These are phyloP conservation scores for Lasiodiplodia gonubiensis DNA, from an alignment of 2,329 filamentous ascomycete genomes.

Conservation along the genomic window DNA sequence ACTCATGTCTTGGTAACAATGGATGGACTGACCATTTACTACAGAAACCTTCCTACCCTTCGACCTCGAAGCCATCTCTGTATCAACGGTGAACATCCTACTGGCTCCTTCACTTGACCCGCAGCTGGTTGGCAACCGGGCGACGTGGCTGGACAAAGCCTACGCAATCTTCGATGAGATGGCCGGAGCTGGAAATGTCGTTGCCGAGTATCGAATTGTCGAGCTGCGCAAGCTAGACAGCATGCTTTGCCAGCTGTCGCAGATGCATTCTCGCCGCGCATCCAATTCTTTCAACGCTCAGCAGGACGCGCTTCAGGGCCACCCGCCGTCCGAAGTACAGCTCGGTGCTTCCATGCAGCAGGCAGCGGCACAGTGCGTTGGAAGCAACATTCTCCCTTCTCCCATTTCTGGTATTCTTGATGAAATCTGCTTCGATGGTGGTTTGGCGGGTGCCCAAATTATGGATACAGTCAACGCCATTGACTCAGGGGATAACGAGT, in stretches of 20 bases:
- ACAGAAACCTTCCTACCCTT: constrained; percentile 57
- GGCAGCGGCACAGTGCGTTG: constrained; percentile 27
- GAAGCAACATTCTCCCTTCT: constrained; percentile 31
- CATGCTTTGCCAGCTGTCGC: constrained; percentile 40
- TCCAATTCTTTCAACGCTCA: neutral
- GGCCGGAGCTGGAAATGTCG: constrained; percentile 52
- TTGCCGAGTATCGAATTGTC: constrained; percentile 52
- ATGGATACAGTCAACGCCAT: constrained; percentile 58
- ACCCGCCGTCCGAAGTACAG: constrained; percentile 29
- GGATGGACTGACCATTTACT: neutral
- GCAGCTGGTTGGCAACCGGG: constrained; percentile 45
- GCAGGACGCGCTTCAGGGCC: constrained; percentile 25
- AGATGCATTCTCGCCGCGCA: neutral
- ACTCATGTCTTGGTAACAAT: neutral
- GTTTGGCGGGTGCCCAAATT: constrained; percentile 54
- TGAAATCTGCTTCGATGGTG: constrained; percentile 40
- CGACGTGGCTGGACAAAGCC: constrained; percentile 50
- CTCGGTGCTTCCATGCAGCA: neutral
- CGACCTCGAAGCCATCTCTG: constrained; percentile 54
- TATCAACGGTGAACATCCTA: constrained; percentile 52
- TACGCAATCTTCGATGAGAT: constrained; percentile 56
- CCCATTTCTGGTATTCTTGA: constrained; percentile 35
- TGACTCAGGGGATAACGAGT: constrained; percentile 52
- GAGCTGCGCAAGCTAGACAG: constrained; percentile 56
- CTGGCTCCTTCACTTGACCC: constrained; percentile 42